These are phyloP conservation scores for Bertia moriformis DNA, from an alignment of 2,329 filamentous ascomycete species.

Conservation along the genomic window DNA sequence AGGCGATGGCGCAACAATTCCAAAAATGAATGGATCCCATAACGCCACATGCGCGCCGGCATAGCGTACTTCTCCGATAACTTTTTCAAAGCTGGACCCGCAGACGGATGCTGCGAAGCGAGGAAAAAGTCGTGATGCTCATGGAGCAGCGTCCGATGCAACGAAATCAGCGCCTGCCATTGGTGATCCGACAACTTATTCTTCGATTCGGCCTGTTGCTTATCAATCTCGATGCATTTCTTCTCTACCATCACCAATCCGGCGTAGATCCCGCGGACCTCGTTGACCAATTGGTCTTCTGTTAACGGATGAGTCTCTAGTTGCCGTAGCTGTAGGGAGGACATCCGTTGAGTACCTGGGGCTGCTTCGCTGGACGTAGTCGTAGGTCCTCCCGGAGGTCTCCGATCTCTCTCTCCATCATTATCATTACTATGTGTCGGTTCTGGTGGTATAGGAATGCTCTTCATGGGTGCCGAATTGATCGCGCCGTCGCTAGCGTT, in stretches of 20 bases:
- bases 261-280: slow-evolving; percentile 48
- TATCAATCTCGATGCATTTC: slow-evolving; percentile 51
- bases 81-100: slow-evolving; percentile 35
- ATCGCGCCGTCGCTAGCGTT: no score
- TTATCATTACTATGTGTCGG: no score
- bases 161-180: slow-evolving; percentile 50
- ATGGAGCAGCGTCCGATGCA: slow-evolving; percentile 48
- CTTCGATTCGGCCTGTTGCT: slow-evolving; percentile 20
- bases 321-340: slow-evolving; percentile 16
- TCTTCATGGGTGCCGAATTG: no score
- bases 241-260: slow-evolving; percentile 53
- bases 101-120: slow-evolving; percentile 52
- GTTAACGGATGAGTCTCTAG: slow-evolving; percentile 39
- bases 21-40: slow-evolving; percentile 52
- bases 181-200: slow-evolving; percentile 27
- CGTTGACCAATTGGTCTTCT: slow-evolving; percentile 45
- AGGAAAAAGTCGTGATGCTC: slow-evolving; percentile 52
- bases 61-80: slow-evolving; percentile 53
- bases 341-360: no score
- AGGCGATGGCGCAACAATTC: slow-evolving; percentile 43
- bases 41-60: slow-evolving; percentile 59
- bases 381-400: no score
- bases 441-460: no score
- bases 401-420: no score
- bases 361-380: no score